Evolutionary conservation across 2,329 filamentous ascomycete species (phyloP).

Genomic region (Cyphellophora europaea): DNA sequence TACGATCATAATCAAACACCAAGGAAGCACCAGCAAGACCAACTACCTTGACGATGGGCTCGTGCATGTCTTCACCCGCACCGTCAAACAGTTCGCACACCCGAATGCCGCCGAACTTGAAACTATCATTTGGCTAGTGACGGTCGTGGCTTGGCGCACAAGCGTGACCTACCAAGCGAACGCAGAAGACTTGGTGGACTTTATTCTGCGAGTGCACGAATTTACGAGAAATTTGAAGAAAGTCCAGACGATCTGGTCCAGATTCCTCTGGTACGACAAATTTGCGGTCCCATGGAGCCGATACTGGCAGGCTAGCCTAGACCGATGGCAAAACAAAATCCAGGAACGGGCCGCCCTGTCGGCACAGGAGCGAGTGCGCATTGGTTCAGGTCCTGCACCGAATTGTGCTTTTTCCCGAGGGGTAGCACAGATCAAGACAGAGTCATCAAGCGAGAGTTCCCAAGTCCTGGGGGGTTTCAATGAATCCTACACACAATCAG

Average conservation of each 20-base stretch:
- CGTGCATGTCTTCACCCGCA: neutral
- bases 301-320: neutral
- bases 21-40: neutral
- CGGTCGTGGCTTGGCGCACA: neutral
- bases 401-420: too few relatives aligned
- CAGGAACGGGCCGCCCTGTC: too few relatives aligned
- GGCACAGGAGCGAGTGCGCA: too few relatives aligned
- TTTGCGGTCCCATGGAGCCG: neutral
- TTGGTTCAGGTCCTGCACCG: too few relatives aligned
- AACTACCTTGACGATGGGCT: neutral
- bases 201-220: neutral
- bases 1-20: neutral
- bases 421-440: too few relatives aligned
- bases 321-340: slow-evolving; percentile 1
- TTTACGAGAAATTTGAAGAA: neutral
- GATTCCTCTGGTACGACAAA: slow-evolving; percentile 3
- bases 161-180: neutral
- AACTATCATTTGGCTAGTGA: neutral
- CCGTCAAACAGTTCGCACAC: neutral
- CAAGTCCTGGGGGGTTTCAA: too few relatives aligned
- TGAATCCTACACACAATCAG: too few relatives aligned
- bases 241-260: neutral
- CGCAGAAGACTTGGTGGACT: neutral
- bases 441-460: too few relatives aligned
- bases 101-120: neutral